These are phyloP conservation scores for Rubia peregrina DNA, from an alignment of 305 asterid genomes.

Conservation along the genomic window DNA sequence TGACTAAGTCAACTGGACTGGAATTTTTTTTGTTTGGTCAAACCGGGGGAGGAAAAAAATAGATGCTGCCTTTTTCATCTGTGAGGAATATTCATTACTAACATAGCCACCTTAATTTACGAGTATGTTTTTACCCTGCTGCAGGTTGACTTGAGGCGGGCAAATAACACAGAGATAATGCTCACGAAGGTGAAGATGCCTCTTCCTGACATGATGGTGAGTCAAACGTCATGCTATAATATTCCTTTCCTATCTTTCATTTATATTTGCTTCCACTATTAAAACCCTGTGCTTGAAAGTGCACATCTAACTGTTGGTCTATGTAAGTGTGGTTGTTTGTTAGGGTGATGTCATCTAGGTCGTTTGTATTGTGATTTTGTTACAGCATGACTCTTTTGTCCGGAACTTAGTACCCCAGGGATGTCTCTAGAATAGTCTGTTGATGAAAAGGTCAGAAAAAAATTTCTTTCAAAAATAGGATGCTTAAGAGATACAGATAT, in stretches of 20 bases:
- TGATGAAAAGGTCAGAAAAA: slow-evolving; percentile 1
- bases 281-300: neutral
- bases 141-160: slow-evolving; percentile 94
- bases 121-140: slow-evolving; percentile 17
- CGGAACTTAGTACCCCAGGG: neutral
- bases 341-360: neutral
- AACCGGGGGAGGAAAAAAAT: neutral
- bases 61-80: slow-evolving; percentile 4
- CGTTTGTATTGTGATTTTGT: neutral
- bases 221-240: slow-evolving; percentile 13
- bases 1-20: neutral
- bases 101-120: slow-evolving; percentile 7
- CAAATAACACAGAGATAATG: slow-evolving; percentile 95
- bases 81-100: slow-evolving; percentile 11
- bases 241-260: neutral
- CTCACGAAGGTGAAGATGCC: slow-evolving; percentile 98
- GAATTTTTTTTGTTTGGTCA: neutral
- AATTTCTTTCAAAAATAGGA: neutral
- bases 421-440: slow-evolving; percentile 1
- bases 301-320: neutral
- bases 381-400: neutral
- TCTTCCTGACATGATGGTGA: slow-evolving; percentile 98
- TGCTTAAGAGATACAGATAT: neutral
- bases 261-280: neutral
- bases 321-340: neutral